Conservation (phyloP, 768 basidiomycete species). For the Dioszegia aurantiaca region DNA sequence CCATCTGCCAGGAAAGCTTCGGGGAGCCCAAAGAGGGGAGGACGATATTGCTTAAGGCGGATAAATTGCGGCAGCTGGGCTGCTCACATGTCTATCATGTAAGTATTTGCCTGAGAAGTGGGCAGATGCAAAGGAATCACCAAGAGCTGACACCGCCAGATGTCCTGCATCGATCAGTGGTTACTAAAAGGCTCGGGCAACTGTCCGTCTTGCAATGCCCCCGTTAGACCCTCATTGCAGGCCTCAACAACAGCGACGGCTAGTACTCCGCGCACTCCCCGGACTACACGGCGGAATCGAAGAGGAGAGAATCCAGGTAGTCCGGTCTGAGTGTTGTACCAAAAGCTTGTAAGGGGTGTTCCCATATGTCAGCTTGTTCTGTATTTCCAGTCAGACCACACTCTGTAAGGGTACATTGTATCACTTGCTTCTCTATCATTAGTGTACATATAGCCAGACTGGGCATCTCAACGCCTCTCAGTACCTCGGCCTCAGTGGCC, state of each 20-base stretch:
- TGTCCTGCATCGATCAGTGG: slow-evolving; percentile 78
- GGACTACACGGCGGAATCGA: neutral
- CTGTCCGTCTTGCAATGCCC: slow-evolving; percentile 75
- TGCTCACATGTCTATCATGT: slow-evolving; percentile 93
- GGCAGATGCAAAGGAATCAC: no score
- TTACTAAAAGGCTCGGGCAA: slow-evolving; percentile 76
- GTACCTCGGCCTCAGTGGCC: no score
- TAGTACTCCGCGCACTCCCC: neutral
- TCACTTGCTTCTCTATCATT: no score
- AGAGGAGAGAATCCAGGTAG: neutral
- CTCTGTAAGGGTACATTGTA: no score
- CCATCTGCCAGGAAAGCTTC: slow-evolving; percentile 40
- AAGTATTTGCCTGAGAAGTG: slow-evolving; percentile 54
- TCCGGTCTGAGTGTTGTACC: neutral
- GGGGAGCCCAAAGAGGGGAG: slow-evolving; percentile 18
- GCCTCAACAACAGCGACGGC: neutral
- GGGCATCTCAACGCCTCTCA: no score
- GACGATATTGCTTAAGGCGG: slow-evolving; percentile 25
- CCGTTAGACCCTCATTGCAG: neutral
- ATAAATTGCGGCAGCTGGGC: slow-evolving; percentile 69
- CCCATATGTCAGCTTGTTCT: no score
- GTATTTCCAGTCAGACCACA: no score
- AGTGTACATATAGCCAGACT: no score
- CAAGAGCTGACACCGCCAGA: slow-evolving; percentile 51
- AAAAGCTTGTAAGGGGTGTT: no score